Conservation (phyloP, 2,329 filamentous ascomycete species). For the Blumeria graminis region DNA sequence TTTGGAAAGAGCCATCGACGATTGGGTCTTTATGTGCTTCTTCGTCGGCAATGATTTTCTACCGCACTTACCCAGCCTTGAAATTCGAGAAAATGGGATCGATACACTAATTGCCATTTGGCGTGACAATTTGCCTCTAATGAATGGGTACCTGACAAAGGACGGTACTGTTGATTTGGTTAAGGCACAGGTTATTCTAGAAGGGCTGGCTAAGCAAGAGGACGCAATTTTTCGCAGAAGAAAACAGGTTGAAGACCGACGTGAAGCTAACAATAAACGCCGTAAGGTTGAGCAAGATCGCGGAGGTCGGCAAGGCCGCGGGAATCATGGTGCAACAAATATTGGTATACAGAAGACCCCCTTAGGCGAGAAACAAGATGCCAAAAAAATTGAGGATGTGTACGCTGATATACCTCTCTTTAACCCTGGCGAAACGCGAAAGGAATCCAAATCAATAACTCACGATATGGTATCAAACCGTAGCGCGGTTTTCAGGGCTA, state of each 20-base stretch:
- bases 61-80: constrained; percentile 86
- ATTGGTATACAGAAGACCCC: constrained; percentile 10
- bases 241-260: constrained; percentile 63
- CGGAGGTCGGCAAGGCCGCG: constrained; percentile 13
- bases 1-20: constrained; percentile 78
- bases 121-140: constrained; percentile 70
- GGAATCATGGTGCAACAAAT: constrained; percentile 9
- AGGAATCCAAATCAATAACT: constrained; percentile 38
- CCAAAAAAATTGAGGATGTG: constrained; percentile 8
- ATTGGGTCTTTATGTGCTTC: constrained; percentile 99
- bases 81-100: constrained; percentile 92
- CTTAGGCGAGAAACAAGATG: constrained; percentile 11
- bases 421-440: constrained; percentile 28
- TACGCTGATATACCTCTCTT: constrained; percentile 30
- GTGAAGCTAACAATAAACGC: constrained; percentile 55
- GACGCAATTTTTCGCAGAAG: constrained; percentile 78
- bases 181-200: constrained; percentile 66
- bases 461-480: constrained; percentile 76
- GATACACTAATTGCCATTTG: constrained; percentile 92
- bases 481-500: constrained; percentile 38
- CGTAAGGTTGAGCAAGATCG: constrained; percentile 45
- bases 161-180: constrained; percentile 79
- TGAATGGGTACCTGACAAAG: constrained; percentile 92
- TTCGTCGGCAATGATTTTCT: constrained; percentile 98
- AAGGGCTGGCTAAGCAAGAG: constrained; percentile 77